Evolutionary conservation across 805 yeast species (phyloP), one percentile per base, ranked within the genome.

Genomic region (Blastobotrys robertii): DNA sequence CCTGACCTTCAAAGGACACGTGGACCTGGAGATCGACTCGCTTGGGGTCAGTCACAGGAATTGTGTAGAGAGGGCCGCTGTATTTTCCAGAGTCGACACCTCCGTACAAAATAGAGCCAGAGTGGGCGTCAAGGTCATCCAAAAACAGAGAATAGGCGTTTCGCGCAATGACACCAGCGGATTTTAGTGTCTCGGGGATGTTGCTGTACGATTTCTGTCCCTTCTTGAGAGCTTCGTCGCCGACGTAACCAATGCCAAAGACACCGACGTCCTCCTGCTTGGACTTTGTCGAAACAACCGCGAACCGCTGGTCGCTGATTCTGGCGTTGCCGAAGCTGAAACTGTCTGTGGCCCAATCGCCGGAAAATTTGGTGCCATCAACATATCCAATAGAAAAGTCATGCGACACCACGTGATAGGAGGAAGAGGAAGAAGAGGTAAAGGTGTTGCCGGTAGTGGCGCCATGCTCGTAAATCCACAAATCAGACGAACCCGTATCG

Each of bases 401-500:
- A 46, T 39, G 8, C 32, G 16, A 38, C 30, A 37, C 45, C 46
- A 62, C 2, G 65, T 44, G 1, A 48, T 40, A 25, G 64, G 57
- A 14, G 44, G 41, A 28, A 44, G 43, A 8, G 56, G 44, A 37
- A 53, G 49, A 40, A 61, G 63, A 38, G 39, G 42, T 57, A 3
- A 60, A 44, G 6, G 37, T 50, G 42, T 30, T 44, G 43, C 52
- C 48, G 9, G 70, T 56, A 22, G 68, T 65, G 9, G 44, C 30
- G 25, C 33, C 15, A 12, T 10, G 22, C 30, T 28, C 37, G 14
- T 30, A 30, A 19, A 79, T 72, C 81, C 82, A 78, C 37, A 79
- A 56, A 55, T 80, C 85, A 0, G 81, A 69, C 0, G 84, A 78
- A 1, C 85, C 86, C 1, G 85, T 79, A 53, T 80, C 86, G 11